These are phyloP conservation scores for Blastobotrys arbuscula DNA, from an alignment of 1,139 yeast genomes.

Conservation along the genomic window DNA sequence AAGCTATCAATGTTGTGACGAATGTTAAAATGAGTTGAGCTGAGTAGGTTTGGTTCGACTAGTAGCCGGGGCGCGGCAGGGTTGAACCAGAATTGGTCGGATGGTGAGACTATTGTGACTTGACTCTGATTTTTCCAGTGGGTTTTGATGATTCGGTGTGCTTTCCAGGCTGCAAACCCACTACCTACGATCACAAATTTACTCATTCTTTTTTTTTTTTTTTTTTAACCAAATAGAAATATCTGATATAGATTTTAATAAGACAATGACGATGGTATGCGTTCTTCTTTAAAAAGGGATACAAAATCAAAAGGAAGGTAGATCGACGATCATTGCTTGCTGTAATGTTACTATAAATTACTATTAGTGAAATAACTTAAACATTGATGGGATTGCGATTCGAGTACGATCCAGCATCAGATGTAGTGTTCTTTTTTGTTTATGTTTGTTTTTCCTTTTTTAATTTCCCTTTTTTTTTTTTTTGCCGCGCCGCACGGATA, in stretches of 20 bases:
- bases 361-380: too few relatives aligned
- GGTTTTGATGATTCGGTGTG: background rate
- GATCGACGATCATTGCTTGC: too few relatives aligned
- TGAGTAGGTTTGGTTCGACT: constrained; percentile 20
- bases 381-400: too few relatives aligned
- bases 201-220: background rate
- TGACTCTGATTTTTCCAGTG: background rate
- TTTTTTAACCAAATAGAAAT: background rate
- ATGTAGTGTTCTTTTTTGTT: too few relatives aligned
- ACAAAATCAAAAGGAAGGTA: too few relatives aligned
- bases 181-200: constrained; percentile 2
- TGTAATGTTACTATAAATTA: too few relatives aligned
- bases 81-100: constrained; percentile 19
- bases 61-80: constrained; percentile 27
- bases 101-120: constrained; percentile 22
- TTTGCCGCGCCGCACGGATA: too few relatives aligned
- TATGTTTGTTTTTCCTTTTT: too few relatives aligned
- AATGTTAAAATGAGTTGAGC: constrained; percentile 14
- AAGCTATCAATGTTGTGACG: constrained; percentile 18
- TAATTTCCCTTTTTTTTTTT: too few relatives aligned
- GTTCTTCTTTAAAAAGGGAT: too few relatives aligned
- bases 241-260: background rate
- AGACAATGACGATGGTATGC: background rate
- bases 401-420: too few relatives aligned
- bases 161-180: background rate